Conservation (phyloP, 140 eudicot species). For the Oenanthe javanica region DNA sequence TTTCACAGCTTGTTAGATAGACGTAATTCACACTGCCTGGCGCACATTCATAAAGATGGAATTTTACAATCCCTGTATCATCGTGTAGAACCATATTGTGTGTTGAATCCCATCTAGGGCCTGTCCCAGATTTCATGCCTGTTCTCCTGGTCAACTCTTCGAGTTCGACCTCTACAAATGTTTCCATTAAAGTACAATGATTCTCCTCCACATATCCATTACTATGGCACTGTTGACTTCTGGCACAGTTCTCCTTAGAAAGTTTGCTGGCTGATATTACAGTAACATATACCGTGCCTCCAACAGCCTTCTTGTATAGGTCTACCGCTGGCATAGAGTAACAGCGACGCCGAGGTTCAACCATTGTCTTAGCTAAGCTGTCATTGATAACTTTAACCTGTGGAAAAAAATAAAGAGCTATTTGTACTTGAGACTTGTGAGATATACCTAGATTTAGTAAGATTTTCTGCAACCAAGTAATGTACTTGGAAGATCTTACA, state of each 20-base stretch:
- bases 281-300: constrained; percentile 73
- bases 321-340: constrained; percentile 65
- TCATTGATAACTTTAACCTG: constrained; percentile 75
- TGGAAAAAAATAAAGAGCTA: neutral
- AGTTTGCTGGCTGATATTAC: constrained; percentile 66
- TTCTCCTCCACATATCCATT: constrained; percentile 27
- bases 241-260: constrained; percentile 36
- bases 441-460: neutral
- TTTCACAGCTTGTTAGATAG: constrained; percentile 74
- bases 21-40: constrained; percentile 57
- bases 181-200: constrained; percentile 43
- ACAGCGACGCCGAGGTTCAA: constrained; percentile 92
- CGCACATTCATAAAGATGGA: constrained; percentile 66
- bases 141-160: constrained; percentile 82
- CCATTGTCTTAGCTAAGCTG: constrained; percentile 77
- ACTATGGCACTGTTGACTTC: constrained; percentile 21
- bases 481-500: neutral
- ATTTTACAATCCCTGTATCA: constrained; percentile 61
- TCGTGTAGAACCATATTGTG: constrained; percentile 86
- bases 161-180: constrained; percentile 91
- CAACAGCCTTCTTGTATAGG: constrained; percentile 68
- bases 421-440: neutral
- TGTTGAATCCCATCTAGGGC: constrained; percentile 78
- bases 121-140: constrained; percentile 45
- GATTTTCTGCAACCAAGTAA: neutral